A percentile compares a stretch with the other conserved stretches of the same genome.
Evolutionary conservation across 1,284 basidiomycete species (phyloP).

Genomic region (Cystobasidiaceae sp.): DNA sequence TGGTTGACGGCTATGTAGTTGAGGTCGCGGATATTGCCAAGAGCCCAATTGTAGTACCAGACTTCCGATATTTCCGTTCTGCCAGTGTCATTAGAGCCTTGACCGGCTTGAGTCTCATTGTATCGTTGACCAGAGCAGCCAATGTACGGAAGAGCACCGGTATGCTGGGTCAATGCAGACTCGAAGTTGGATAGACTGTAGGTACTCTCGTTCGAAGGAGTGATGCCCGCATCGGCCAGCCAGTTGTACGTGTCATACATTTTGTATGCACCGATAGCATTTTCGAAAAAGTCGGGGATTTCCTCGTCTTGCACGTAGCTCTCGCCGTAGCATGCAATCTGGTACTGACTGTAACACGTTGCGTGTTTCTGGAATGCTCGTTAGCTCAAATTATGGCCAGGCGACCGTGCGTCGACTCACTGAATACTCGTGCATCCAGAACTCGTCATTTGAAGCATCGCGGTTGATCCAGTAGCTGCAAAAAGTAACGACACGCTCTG

Average conservation of each 20-base stretch:
- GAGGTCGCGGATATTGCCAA: neutral
- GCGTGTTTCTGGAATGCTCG: constrained; percentile 22
- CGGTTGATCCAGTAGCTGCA: constrained; percentile 21
- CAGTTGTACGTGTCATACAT: constrained; percentile 65
- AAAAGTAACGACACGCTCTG: neutral
- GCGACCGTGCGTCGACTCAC: neutral
- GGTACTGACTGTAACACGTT: constrained; percentile 25
- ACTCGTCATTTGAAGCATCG: constrained; percentile 19
- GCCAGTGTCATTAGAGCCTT: constrained; percentile 9
- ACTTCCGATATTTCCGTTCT: constrained; percentile 9
- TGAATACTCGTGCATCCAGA: constrained; percentile 28
- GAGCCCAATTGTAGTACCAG: constrained; percentile 18
- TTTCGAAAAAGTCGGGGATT: constrained; percentile 68
- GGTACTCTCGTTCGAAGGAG: constrained; percentile 57
- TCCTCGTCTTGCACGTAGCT: constrained; percentile 41
- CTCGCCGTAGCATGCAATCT: constrained; percentile 20
- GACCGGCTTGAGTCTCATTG: constrained; percentile 12
- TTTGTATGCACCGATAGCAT: constrained; percentile 61
- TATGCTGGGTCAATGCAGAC: constrained; percentile 44
- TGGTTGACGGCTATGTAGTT: constrained; percentile 4
- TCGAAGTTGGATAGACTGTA: constrained; percentile 58
- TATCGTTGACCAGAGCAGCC: constrained; percentile 19
- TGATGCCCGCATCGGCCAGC: constrained; percentile 65
- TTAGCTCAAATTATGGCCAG: neutral
- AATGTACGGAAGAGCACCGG: constrained; percentile 27